Evolutionary conservation across 805 yeast species (phyloP), one percentile per base, ranked within the genome.

Genomic region (Metschnikowia arizonensis): DNA sequence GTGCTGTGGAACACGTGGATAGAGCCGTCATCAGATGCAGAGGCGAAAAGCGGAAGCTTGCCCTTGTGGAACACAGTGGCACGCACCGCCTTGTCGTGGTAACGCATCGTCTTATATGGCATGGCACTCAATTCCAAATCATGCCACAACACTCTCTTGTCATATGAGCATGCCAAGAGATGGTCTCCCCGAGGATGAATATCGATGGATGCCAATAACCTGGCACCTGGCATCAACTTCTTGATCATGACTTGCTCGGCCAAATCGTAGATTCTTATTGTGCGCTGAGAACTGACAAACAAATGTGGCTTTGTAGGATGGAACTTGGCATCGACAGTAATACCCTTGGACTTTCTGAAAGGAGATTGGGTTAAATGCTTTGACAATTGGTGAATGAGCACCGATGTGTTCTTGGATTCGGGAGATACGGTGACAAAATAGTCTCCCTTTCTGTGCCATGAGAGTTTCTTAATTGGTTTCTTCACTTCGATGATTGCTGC

Each of bases 381-480:
- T 3, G 97, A 88, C 40, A 93, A 69, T 72, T 93, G 98, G 68
- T 93, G 99, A 53, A 93, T 88, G 50, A 93, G 74, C 33, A 93
- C 96, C 5, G 98, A 83, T 9, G 90, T 78, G 61, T 88, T 82
- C 45, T 86, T 88, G 42, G 88, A 85, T 42, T 88, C 93, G 42
- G 98, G 97, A n/a, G 96, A 82, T n/a, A 88, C 95, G 3, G 95
- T 83, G 52, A 91, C 96, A 57, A 93, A 87, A 63, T 93, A 93
- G 70, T 93, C 99, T 58, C 99, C 99, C 61, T 86, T 85, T 64
- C 97, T 78, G 66, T 93, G 99, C 99, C 99, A 93, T 54, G 96
- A 79, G 18, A 93, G 55, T 60, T 82, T 83, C 66, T 88, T 89
- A 50, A 91, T 79, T 0, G 86, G 77, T 58, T 75, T 77, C 50